Base-by-base conservation (phyloP, 2,329 filamentous ascomycete species). In the Fusarium mexicanum region DNA sequence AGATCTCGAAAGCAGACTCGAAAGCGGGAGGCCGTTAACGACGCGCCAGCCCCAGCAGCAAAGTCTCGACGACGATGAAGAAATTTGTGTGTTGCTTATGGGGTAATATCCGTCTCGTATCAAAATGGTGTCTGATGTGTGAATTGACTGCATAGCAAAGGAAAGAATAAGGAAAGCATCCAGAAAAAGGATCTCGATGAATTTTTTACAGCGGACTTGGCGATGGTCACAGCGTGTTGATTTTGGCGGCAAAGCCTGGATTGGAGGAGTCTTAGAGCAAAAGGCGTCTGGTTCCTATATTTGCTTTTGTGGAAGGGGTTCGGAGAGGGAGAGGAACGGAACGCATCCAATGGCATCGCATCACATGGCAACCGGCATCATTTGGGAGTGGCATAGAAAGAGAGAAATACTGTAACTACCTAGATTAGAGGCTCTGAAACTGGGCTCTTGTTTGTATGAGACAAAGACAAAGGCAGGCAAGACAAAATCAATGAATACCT, bases 1-100 rank as follows among this genome's bases (percentile, higher is more conserved):
- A 83, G 87, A 69, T 77, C 84, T 29, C 83, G 85, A 73, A 90
- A 90, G 81, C 85, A 86, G 71, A 84, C 82, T 22, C 86, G 84
- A 79, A 90, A 89, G 80, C 85, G 87, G 61, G 86, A 87, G 78
- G 85, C 84, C 35, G 71, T 73, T 57, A 77, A 69, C n/a, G 82
- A 83, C 41, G 73, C 77, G 17, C 68, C 76, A 13, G 73, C 72
- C n/a, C 78, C 80, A 12, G 74, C 78, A 26, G 57, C 78, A 33
- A 83, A 83, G 71, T 73, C 78, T 12, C 75, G 81, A 38, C 77
- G 79, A 53, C 80, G 79, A 53, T 79, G 69, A 73, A 55, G 46
- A 62, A 38, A 46, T n/a, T 29, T 29, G 1, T 16, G 35, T 44
- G 8, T 26, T 47, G 54, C n/a, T 59, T n/a, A 46, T 66, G 38